Evolutionary conservation across 768 basidiomycete genomes (phyloP).

Genomic region (Podaxis pistillaris): DNA sequence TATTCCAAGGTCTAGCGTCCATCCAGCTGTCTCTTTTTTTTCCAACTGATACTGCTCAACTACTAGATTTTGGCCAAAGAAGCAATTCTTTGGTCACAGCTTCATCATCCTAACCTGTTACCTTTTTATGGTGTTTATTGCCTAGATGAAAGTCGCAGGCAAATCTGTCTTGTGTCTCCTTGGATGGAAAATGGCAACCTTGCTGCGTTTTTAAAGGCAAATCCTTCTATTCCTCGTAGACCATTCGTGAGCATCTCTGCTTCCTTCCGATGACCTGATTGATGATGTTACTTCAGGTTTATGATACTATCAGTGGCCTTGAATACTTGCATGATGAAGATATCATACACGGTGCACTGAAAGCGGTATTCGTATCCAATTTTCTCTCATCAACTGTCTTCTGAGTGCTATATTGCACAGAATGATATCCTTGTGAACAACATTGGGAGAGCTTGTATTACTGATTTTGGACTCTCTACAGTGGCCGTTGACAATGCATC

Average conservation of each 20-base stretch:
- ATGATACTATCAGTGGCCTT: constrained; percentile 15
- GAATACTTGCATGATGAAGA: constrained; percentile 14
- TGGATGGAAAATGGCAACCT: constrained; percentile 16
- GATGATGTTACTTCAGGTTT: background rate
- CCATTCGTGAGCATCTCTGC: background rate
- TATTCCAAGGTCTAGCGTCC: constrained; percentile 21
- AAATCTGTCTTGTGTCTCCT: constrained; percentile 9
- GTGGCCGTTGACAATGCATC: background rate
- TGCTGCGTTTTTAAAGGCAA: background rate
- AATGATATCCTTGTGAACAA: constrained; percentile 14
- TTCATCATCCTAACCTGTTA: background rate
- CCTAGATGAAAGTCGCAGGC: background rate
- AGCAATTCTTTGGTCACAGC: constrained; percentile 1
- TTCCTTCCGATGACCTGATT: background rate
- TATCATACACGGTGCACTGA: constrained; percentile 17
- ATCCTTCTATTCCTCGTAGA: background rate
- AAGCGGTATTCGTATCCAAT: constrained; percentile 13
- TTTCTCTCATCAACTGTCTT: background rate
- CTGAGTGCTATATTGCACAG: background rate
- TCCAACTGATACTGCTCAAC: constrained; percentile 20
- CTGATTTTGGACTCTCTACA: constrained; percentile 16
- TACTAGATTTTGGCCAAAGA: background rate
- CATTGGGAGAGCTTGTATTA: constrained; percentile 10
- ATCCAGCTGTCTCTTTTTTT: constrained; percentile 7
- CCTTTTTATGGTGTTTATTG: constrained; percentile 8